These are phyloP conservation scores for Neonectria neomacrospora DNA, from an alignment of 2,329 filamentous ascomycete species.

Conservation along the genomic window DNA sequence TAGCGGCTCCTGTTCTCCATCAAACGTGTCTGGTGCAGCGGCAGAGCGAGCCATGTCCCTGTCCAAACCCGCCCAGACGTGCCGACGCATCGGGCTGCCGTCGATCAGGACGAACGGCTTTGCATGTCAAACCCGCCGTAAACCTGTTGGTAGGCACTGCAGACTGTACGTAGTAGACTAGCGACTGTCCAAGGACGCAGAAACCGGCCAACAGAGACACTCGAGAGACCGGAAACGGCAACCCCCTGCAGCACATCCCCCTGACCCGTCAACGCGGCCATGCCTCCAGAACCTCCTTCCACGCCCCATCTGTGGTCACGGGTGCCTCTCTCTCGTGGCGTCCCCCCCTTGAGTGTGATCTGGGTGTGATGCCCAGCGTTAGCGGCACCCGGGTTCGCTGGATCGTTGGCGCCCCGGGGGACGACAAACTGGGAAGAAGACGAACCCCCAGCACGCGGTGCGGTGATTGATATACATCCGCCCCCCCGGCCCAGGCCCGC, in stretches of 20 bases:
- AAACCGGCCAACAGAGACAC: constrained; percentile 17
- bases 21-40: constrained; percentile 22
- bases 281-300: constrained; percentile 15
- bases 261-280: constrained; percentile 34
- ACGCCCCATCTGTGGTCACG: not conserved
- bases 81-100: constrained; percentile 23
- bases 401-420: constrained; percentile 16
- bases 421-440: not conserved
- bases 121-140: constrained; percentile 20
- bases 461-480: constrained; percentile 28
- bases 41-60: constrained; percentile 19
- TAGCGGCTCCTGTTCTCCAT: constrained; percentile 13
- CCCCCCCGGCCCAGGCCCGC: constrained; percentile 20
- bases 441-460: constrained; percentile 3
- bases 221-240: constrained; percentile 1
- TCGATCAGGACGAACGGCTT: constrained; percentile 26
- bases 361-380: constrained; percentile 21
- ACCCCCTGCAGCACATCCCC: constrained; percentile 43
- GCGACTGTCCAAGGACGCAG: too few relatives aligned
- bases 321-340: not conserved
- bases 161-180: too few relatives aligned
- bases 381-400: constrained; percentile 16
- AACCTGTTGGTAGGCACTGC: not conserved
- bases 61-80: constrained; percentile 24
- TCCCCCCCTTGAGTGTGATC: constrained; percentile 2